Evolutionary conservation across 2,329 filamentous ascomycete species (phyloP), one percentile per base, ranked within the genome.

Genomic region (Penicillium olsonii): DNA sequence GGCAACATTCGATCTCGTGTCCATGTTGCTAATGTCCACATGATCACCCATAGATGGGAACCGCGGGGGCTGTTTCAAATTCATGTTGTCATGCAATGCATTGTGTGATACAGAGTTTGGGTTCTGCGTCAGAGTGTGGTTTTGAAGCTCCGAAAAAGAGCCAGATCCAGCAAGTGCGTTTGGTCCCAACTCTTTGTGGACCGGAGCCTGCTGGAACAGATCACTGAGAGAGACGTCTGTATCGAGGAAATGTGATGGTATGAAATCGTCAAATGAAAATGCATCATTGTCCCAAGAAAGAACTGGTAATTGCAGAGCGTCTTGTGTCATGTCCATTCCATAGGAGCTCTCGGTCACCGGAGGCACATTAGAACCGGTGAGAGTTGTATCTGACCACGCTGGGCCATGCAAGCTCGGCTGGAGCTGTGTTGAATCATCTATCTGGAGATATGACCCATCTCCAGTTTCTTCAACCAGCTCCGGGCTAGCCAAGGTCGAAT

Each of bases 161-260:
- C 29, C 29, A 14, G 10, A 22, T 9, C n/a, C 38, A 18, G 22
- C 35, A 5, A n/a, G 14, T n/a, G 12, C 12, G 18, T 19, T 15
- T 18, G 9, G 7, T 5, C 8, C 22, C 17, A n/a, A 24, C 12
- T 45, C 12, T 10, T 33, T 24, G 24, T 39, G 20, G 8, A 12
- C 4, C 4, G 15, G 38, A 8, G 6, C 11, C 20, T 48, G 27
- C n/a, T 48, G 38, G 18, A 48, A 26, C 24, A 48, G 45, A 57
- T 84, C 82, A 44, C 70, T 74, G 0, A 84, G 81, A 18, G 87
- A 66, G 4, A 85, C 79, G 1, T 80, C 60, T 81, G 80, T 46
- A 85, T 83, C 10, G 76, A 69, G 4, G 72, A 75, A 59, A 84
- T 78, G 55, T 84, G 82, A 48, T 72, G 73, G 9, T 75, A 75